Percentiles rank a stretch among this genome's conserved stretches.
phyloP scores from a whole-genome alignment of 106 monocot genomes.

The Iris macrosiphon region DNA sequence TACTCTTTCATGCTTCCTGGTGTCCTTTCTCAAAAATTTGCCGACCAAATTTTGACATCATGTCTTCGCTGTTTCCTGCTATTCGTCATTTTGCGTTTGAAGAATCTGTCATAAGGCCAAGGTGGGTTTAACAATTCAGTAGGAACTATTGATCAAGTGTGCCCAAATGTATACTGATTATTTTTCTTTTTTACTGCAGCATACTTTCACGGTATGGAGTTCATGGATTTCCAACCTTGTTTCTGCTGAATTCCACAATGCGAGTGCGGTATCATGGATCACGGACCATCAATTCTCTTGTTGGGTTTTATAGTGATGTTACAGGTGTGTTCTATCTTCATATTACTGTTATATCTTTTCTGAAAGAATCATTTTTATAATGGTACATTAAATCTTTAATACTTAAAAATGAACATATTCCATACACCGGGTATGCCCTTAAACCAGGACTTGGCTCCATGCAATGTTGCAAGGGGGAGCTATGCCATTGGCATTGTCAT shows the following conservation, averaged over 20 bases:
- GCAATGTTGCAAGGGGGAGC: too few relatives aligned
- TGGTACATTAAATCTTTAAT: too few relatives aligned
- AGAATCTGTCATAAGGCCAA: conserved; percentile 77
- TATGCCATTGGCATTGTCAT: too few relatives aligned
- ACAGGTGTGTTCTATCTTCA: conserved; percentile 35
- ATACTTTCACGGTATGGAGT: conserved; percentile 79
- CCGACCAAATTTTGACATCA: conserved; percentile 43
- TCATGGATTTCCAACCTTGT: conserved; percentile 87
- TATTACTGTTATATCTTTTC: too few relatives aligned
- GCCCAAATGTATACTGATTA: not conserved
- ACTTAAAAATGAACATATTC: too few relatives aligned
- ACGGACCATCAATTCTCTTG: conserved; percentile 51
- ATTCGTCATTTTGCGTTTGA: conserved; percentile 86
- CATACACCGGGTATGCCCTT: too few relatives aligned
- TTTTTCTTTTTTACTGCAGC: conserved; percentile 27
- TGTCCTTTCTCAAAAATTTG: conserved; percentile 86
- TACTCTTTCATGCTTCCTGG: conserved; percentile 95
- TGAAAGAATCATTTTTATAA: too few relatives aligned
- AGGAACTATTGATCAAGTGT: not conserved
- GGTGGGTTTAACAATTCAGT: conserved; percentile 23
- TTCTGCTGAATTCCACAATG: conserved; percentile 86
- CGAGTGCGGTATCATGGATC: conserved; percentile 80
- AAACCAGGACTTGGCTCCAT: too few relatives aligned
- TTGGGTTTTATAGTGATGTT: conserved; percentile 66
- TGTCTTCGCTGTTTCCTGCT: conserved; percentile 60